Evolutionary conservation across 345 rosid genomes (phyloP).

Genomic region (Conringia planisiliqua): DNA sequence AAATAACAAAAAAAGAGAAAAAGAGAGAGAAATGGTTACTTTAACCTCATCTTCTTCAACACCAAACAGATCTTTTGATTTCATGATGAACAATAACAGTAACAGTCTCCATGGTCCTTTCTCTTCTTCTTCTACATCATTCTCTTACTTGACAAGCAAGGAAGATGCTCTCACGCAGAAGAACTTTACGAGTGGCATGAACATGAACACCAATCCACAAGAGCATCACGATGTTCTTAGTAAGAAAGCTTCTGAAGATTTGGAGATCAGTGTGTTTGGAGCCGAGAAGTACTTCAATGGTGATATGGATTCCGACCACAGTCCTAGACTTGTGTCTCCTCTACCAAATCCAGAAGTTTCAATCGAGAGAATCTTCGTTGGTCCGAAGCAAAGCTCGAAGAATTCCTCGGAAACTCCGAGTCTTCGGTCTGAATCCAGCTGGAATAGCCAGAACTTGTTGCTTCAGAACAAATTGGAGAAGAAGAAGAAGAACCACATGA

Average conservation of each 20-base stretch:
- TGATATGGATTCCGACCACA: constrained; percentile 38
- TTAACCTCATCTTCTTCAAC: constrained; percentile 29
- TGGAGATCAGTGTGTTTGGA: constrained; percentile 73
- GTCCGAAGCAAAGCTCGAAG: constrained; percentile 19
- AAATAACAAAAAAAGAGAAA: neutral
- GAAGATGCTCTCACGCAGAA: constrained; percentile 42
- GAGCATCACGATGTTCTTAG: constrained; percentile 1
- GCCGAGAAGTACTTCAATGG: constrained; percentile 88
- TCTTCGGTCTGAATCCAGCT: constrained; percentile 47
- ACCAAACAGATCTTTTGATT: constrained; percentile 30
- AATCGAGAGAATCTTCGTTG: constrained; percentile 8
- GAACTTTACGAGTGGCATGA: constrained; percentile 28
- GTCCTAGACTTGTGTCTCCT: constrained; percentile 35
- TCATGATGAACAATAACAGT: constrained; percentile 27
- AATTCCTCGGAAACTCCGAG: constrained; percentile 27
- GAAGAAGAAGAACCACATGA: constrained; percentile 28
- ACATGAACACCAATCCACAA: constrained; percentile 15
- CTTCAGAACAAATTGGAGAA: constrained; percentile 52
- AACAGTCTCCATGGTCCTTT: constrained; percentile 39
- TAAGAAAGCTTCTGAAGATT: constrained; percentile 46
- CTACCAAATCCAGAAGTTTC: constrained; percentile 19
- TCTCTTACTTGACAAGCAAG: constrained; percentile 39
- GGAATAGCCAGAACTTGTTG: constrained; percentile 53
- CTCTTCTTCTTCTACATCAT: constrained; percentile 33
- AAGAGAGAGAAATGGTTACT: neutral